Base-by-base conservation (phyloP, 441 rosid species). In the Corymbia calophylla region DNA sequence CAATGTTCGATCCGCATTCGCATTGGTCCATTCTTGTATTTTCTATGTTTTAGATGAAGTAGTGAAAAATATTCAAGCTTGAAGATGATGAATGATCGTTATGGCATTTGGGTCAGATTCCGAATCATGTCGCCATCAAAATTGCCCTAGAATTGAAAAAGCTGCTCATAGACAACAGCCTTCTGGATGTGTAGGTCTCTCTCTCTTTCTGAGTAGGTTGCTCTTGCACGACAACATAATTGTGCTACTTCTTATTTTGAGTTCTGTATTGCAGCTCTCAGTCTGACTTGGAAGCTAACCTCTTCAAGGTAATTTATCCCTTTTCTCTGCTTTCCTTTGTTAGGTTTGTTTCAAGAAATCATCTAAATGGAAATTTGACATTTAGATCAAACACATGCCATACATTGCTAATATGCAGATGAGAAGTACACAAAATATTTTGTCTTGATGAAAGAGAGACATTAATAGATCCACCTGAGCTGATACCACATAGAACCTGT, bases 81-180 rank as follows among this genome's bases (percentile, higher is more conserved):
- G 84, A n/a, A 77, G 84, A 44, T 77, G 8, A 44, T 77, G 48
- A 44, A 77, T 77, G 51, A 77, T 77, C 53, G 23, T 77, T 77
- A 77, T 44, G 84, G 53, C n/a, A 77, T 77, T 44, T 77, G 84
- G 84, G 90, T 89, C 96, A 98, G 99, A 98, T 98, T 58, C 99
- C 99, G 18, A 96, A 98, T 93, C 99, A 98, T 86, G 98, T 96
- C 19, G 99, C 99, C n/a, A 88, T 98, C 86, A 98, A 97, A 95
- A 98, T 98, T 88, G 94, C 99, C 87, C 99, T 98, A 87, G 99
- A 98, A 86, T 96, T 98, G 91, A 98, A 97, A 96, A 98, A 98
- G 93, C 94, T 98, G 92, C 96, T 98, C n/a, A 94, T 97, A 81
- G 99, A 98, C 92, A 97, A 98, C 94, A 98, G 99, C 92, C 99